A percentile compares a stretch with the other conserved stretches of the same genome.
Evolutionary conservation across 148 eudicot species (phyloP).

Genomic region (Suaeda aralocaspica): DNA sequence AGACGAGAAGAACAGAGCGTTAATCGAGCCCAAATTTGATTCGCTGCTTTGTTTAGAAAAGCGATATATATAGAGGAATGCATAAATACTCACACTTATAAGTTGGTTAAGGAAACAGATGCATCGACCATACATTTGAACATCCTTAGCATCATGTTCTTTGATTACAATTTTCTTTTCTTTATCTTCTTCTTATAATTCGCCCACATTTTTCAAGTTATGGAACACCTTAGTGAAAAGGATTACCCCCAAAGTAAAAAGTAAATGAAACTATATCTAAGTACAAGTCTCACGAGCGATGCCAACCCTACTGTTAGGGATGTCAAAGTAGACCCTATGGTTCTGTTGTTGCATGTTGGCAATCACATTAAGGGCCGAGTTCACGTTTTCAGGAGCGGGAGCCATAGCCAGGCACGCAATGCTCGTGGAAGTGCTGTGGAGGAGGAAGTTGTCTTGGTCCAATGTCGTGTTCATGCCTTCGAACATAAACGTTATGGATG

Average conservation of each 20-base stretch:
- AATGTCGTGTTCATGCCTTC: slow-evolving; percentile 56
- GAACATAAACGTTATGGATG: slow-evolving; percentile 67
- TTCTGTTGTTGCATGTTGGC: slow-evolving; percentile 90
- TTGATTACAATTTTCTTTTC: too few species aligned
- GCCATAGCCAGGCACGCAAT: slow-evolving; percentile 78
- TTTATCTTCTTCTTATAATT: too few species aligned
- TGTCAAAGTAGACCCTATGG: slow-evolving; percentile 61
- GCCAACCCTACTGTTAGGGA: slow-evolving; percentile 66
- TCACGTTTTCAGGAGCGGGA: slow-evolving; percentile 36
- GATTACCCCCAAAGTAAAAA: background rate
- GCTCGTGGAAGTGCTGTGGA: slow-evolving; percentile 56
- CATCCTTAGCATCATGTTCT: too few species aligned
- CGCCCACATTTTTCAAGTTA: background rate
- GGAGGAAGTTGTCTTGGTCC: slow-evolving; percentile 62
- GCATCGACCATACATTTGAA: too few species aligned
- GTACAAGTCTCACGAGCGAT: slow-evolving; percentile 66
- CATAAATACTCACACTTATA: too few species aligned
- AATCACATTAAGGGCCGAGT: slow-evolving; percentile 62
- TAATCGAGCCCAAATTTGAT: too few species aligned
- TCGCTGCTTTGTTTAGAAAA: too few species aligned
- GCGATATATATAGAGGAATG: too few species aligned
- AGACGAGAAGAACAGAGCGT: too few species aligned
- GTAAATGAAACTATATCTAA: background rate
- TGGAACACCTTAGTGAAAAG: background rate
- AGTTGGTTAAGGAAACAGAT: too few species aligned